phyloP scores from a whole-genome alignment of 129 eudicot genomes.

The Helianthus tuberosus region DNA sequence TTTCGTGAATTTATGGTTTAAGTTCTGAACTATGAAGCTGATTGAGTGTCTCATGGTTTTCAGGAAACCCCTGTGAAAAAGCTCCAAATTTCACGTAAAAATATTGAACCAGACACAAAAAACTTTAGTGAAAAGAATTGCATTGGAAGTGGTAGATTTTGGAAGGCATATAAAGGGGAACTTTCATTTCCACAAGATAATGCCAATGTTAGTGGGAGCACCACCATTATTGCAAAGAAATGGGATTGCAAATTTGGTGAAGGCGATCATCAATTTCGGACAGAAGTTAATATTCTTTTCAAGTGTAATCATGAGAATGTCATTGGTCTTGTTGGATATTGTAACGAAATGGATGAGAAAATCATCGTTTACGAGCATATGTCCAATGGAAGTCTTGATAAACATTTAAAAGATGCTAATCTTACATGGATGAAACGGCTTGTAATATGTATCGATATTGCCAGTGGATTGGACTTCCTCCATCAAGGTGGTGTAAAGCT shows the following conservation, averaged over 20 bases:
- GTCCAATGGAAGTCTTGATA: background rate
- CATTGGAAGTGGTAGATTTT: background rate
- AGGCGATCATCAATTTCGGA: background rate
- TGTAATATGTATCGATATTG: background rate
- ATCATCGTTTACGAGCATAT: slow-evolving; percentile 7
- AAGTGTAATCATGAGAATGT: background rate
- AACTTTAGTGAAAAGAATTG: background rate
- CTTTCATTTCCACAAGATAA: background rate
- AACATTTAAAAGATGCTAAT: background rate
- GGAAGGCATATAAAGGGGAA: background rate
- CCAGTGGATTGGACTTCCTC: background rate
- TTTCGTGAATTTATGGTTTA: no score
- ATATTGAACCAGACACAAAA: background rate
- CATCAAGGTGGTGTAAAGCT: no score
- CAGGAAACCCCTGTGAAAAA: background rate
- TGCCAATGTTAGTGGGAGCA: background rate
- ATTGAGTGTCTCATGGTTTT: background rate
- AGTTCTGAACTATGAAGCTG: background rate
- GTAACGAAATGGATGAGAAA: slow-evolving; percentile 3
- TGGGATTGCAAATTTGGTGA: background rate
- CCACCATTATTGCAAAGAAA: background rate
- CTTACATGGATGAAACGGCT: background rate
- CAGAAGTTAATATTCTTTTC: background rate
- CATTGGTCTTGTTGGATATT: background rate
- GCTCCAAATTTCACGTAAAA: background rate